Conservation (phyloP, 441 rosid genomes). For the Corymbia citriodora region DNA sequence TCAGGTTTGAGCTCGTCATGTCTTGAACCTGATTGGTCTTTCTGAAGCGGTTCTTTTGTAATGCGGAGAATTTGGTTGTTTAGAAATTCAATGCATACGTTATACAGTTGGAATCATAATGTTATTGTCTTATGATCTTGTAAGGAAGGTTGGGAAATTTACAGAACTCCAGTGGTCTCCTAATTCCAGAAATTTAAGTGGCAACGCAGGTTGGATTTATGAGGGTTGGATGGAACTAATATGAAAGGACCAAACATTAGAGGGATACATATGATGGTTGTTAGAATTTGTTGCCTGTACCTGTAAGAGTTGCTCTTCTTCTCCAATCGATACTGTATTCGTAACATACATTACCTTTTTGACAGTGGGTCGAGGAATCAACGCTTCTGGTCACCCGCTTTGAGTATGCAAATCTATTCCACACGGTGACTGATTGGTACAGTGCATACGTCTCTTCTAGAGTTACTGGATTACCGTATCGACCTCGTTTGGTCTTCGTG, state of each 20-base stretch:
- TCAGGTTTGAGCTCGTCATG: neutral
- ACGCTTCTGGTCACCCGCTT: conserved; percentile 63
- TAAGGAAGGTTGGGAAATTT: neutral
- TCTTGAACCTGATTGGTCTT: neutral
- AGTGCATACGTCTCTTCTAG: conserved; percentile 83
- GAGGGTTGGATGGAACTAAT: neutral
- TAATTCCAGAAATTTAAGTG: neutral
- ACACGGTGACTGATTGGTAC: conserved; percentile 94
- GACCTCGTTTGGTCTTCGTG: conserved; percentile 80
- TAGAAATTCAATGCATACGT: neutral
- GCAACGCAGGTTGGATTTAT: neutral
- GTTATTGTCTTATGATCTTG: neutral
- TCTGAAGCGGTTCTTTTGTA: neutral
- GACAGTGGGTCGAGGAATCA: conserved; percentile 96
- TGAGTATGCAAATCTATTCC: conserved; percentile 92
- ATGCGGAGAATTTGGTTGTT: neutral
- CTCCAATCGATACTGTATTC: neutral
- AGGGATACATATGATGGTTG: neutral
- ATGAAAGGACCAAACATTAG: neutral
- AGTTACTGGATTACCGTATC: conserved; percentile 79
- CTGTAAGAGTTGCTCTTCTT: neutral
- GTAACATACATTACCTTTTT: conserved; percentile 10
- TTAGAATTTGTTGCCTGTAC: neutral
- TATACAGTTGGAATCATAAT: neutral
- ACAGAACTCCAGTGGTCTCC: neutral